Evolutionary conservation across 2,329 filamentous ascomycete species (phyloP).

Genomic region (Thielaviopsis musarum): DNA sequence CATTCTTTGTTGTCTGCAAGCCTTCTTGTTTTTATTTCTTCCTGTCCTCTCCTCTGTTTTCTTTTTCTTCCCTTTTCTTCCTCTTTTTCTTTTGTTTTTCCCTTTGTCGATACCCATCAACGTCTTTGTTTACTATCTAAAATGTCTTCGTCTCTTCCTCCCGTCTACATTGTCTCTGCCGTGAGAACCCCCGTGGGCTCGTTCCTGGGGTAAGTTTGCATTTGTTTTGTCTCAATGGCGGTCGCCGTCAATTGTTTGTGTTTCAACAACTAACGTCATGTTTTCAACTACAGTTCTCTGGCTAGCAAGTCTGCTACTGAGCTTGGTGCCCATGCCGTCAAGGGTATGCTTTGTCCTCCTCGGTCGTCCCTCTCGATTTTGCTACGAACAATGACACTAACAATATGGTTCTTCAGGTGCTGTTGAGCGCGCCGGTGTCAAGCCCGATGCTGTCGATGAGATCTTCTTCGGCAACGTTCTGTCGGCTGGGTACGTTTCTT

Average conservation of each 20-base stretch:
- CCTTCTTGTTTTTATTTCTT: slow-evolving; percentile 9
- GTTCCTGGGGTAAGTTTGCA: slow-evolving; percentile 63
- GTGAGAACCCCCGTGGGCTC: slow-evolving; percentile 83
- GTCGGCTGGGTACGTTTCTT: slow-evolving; percentile 60
- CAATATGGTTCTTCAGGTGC: slow-evolving; percentile 34
- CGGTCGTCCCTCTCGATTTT: background rate
- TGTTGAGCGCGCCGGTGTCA: slow-evolving; percentile 72
- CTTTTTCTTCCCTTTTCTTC: slow-evolving; percentile 10
- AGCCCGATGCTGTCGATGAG: slow-evolving; percentile 80
- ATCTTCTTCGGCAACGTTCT: slow-evolving; percentile 98
- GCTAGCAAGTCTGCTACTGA: slow-evolving; percentile 74
- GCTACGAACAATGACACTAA: slow-evolving; percentile 11
- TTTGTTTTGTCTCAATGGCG: slow-evolving; percentile 7
- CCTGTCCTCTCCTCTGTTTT: slow-evolving; percentile 7
- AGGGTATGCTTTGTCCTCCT: slow-evolving; percentile 39
- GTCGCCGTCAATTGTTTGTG: background rate
- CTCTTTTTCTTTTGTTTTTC: slow-evolving; percentile 7
- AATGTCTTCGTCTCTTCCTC: slow-evolving; percentile 38
- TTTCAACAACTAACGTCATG: background rate
- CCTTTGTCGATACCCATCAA: slow-evolving; percentile 3
- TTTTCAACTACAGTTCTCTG: slow-evolving; percentile 47
- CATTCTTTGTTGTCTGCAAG: slow-evolving; percentile 5
- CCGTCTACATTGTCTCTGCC: slow-evolving; percentile 91
- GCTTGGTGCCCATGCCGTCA: slow-evolving; percentile 82
- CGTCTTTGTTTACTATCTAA: background rate